A percentile compares a stretch with the other conserved stretches of the same genome.
phyloP scores from a whole-genome alignment of 495 filamentous ascomycete species.

The Massariosphaeria phaeospora region DNA sequence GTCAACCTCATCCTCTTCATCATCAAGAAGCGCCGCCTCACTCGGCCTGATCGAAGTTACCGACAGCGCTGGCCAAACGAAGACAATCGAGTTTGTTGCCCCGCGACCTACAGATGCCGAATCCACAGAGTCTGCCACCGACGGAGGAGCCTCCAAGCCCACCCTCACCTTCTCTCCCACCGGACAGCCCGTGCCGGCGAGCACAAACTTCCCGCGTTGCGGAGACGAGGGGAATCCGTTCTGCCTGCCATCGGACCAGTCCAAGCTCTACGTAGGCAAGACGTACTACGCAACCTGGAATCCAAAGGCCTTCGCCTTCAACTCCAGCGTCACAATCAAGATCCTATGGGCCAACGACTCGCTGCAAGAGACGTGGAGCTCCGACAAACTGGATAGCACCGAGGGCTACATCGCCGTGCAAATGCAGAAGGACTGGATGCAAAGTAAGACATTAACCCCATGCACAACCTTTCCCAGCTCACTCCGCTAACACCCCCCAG shows the following conservation, averaged over 20 bases:
- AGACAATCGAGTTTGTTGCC: constrained; percentile 23
- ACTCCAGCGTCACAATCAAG: constrained; percentile 43
- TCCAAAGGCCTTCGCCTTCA: constrained; percentile 41
- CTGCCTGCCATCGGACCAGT: constrained; percentile 41
- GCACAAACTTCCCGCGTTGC: constrained; percentile 40
- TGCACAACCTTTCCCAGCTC: background rate
- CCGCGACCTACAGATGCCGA: constrained; percentile 4
- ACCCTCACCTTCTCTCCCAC: constrained; percentile 9
- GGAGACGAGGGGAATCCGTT: constrained; percentile 37
- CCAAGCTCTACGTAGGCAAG: constrained; percentile 40
- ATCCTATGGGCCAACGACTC: constrained; percentile 40
- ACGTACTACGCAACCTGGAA: constrained; percentile 48
- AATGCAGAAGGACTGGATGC: constrained; percentile 41
- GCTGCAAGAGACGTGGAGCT: constrained; percentile 39
- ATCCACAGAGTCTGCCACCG: constrained; percentile 8
- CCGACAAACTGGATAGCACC: constrained; percentile 40
- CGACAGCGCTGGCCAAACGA: constrained; percentile 22
- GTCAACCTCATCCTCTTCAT: too few relatives aligned
- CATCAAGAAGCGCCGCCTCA: constrained; percentile 12
- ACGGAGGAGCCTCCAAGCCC: constrained; percentile 26
- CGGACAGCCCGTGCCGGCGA: constrained; percentile 7
- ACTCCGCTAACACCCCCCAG: background rate
- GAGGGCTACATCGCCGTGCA: constrained; percentile 41
- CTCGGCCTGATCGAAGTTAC: constrained; percentile 19
- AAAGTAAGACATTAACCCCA: constrained; percentile 19